Conservation (phyloP, 108 stramenopile species). For the Epithemia pelagica region DNA sequence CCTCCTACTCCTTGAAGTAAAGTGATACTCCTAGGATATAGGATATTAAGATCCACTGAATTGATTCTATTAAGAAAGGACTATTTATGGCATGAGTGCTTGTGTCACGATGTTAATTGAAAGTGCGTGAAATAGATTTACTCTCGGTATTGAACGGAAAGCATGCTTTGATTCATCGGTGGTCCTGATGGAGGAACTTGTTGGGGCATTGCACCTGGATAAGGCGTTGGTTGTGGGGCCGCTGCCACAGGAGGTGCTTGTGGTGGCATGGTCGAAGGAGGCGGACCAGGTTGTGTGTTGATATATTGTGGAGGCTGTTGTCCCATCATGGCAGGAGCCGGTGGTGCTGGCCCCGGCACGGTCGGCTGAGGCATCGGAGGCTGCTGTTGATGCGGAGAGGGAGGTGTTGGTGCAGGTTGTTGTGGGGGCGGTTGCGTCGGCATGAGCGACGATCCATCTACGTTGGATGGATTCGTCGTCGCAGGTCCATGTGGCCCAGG, state of each 20-base stretch:
- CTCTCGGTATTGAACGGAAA: constrained; percentile 34
- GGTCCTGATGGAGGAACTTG: not conserved
- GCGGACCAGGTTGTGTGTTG: not conserved
- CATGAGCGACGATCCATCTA: not conserved
- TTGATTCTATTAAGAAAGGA: too few relatives aligned
- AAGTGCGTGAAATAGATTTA: too few relatives aligned
- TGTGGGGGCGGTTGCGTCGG: not conserved
- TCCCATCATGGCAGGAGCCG: not conserved
- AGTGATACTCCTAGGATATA: too few relatives aligned
- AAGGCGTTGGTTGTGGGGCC: not conserved
- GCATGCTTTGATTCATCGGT: constrained; percentile 22
- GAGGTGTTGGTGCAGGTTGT: not conserved
- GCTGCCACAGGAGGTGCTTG: not conserved
- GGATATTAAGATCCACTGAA: too few relatives aligned
- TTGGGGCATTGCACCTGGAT: constrained; percentile 1
- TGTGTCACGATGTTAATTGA: too few relatives aligned
- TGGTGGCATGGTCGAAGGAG: not conserved
- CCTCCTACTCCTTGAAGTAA: too few relatives aligned
- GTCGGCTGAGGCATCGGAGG: not conserved
- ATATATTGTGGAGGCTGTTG: constrained; percentile 4
- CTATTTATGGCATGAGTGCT: too few relatives aligned
- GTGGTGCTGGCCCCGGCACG: not conserved
- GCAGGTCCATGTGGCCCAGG: not conserved
- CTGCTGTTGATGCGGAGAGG: not conserved
- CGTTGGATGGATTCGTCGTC: not conserved